Evolutionary conservation across 139 green algal genomes (phyloP).

Genomic region (Astrephomene gubernaculifera): DNA sequence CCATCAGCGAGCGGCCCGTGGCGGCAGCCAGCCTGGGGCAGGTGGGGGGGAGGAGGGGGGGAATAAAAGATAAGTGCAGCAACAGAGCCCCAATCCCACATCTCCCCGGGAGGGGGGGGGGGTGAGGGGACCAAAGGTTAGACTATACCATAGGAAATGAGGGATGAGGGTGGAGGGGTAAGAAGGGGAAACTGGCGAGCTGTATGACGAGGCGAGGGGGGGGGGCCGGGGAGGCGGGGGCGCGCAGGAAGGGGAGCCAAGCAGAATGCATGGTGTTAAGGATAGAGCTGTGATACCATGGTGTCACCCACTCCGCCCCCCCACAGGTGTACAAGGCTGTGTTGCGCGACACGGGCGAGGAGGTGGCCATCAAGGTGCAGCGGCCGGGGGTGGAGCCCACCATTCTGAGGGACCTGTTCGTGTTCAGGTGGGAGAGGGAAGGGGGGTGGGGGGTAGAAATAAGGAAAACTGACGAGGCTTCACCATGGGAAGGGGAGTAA

Average conservation of each 20-base stretch:
- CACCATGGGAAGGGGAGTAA: too few relatives aligned
- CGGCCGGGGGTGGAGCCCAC: constrained; percentile 92
- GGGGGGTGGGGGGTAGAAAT: not conserved
- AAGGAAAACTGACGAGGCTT: not conserved
- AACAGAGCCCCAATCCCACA: too few relatives aligned
- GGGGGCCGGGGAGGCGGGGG: not conserved
- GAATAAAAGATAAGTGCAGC: too few relatives aligned
- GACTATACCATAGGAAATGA: too few relatives aligned
- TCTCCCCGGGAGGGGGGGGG: too few relatives aligned
- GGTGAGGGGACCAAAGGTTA: too few relatives aligned
- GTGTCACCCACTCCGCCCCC: not conserved
- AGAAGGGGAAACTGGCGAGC: not conserved
- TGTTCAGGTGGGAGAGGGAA: constrained; percentile 81
- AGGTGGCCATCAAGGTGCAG: constrained; percentile 98
- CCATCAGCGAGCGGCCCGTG: constrained; percentile 88
- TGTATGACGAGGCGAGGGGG: not conserved
- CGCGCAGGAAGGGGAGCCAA: too few relatives aligned
- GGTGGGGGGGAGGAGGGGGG: constrained; percentile 51
- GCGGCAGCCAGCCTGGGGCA: constrained; percentile 94
- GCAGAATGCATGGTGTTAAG: not conserved
- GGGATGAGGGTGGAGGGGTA: not conserved
- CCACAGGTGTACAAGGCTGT: constrained; percentile 91
- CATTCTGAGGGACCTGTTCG: constrained; percentile 95
- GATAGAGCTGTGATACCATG: not conserved
- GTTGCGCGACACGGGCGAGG: constrained; percentile 86